These are phyloP conservation scores for Leccinum obscurum DNA, from an alignment of 768 basidiomycete genomes.

Conservation along the genomic window DNA sequence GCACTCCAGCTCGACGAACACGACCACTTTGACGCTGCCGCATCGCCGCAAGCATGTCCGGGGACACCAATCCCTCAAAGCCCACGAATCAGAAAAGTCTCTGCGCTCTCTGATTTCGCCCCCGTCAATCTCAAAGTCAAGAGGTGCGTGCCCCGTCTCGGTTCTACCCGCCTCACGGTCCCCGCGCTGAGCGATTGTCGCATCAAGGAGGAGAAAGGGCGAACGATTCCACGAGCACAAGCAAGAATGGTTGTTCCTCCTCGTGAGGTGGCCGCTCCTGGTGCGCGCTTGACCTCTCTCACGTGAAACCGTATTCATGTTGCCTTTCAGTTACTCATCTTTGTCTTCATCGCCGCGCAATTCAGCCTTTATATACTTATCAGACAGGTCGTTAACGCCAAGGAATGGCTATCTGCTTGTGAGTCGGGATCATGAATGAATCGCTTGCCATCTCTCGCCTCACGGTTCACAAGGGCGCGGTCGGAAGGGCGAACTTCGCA, in stretches of 20 bases:
- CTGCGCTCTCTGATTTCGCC: constrained; percentile 84
- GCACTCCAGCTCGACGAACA: constrained; percentile 67
- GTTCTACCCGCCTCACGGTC: neutral
- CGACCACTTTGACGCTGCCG: constrained; percentile 21
- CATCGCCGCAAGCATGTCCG: constrained; percentile 26
- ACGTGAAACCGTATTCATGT: constrained; percentile 6
- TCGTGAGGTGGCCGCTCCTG: constrained; percentile 86
- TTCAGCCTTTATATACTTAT: constrained; percentile 87
- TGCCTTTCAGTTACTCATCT: constrained; percentile 69
- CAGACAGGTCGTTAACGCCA: constrained; percentile 89
- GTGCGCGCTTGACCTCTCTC: constrained; percentile 41
- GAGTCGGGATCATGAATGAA: constrained; percentile 18
- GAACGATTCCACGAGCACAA: constrained; percentile 39
- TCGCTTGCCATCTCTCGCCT: neutral
- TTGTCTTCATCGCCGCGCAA: constrained; percentile 77
- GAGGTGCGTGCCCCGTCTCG: constrained; percentile 43
- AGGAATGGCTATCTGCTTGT: constrained; percentile 94
- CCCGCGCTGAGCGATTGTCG: constrained; percentile 2
- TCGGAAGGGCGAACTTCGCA: constrained; percentile 73
- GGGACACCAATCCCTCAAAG: constrained; percentile 30
- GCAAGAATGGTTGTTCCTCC: constrained; percentile 74
- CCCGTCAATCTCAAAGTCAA: constrained; percentile 86
- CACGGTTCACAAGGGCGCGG: constrained; percentile 68
- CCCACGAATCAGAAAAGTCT: constrained; percentile 71
- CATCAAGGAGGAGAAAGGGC: constrained; percentile 38